Percentiles rank a stretch among this genome's conserved stretches.
Evolutionary conservation across 129 eudicot genomes (phyloP).

Genomic region (Sambucus nigra): DNA sequence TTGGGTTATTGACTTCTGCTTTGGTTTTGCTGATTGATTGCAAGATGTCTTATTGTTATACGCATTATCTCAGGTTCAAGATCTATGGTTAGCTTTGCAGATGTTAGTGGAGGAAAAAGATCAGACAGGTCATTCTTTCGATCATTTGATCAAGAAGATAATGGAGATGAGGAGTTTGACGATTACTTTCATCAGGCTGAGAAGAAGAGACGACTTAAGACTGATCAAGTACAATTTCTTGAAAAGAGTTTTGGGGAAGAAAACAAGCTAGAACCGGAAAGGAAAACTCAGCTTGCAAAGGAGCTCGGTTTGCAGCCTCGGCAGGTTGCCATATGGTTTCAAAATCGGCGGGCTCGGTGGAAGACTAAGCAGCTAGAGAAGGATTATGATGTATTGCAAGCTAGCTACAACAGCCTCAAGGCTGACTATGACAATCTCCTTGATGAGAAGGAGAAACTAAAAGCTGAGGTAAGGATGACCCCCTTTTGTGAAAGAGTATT

Average conservation of each 20-base stretch:
- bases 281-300: slow-evolving; percentile 87
- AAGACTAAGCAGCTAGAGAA: slow-evolving; percentile 70
- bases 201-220: slow-evolving; percentile 73
- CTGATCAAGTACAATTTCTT: slow-evolving; percentile 71
- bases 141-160: slow-evolving; percentile 50
- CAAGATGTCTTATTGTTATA: not conserved
- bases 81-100: slow-evolving; percentile 74
- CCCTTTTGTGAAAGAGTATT: not conserved
- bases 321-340: slow-evolving; percentile 94
- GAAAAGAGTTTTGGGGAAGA: slow-evolving; percentile 70
- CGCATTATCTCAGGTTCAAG: slow-evolving; percentile 43
- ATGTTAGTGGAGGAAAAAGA: slow-evolving; percentile 25
- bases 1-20: not conserved
- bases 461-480: slow-evolving; percentile 44
- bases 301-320: slow-evolving; percentile 93
- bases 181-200: slow-evolving; percentile 80
- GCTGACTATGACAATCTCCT: slow-evolving; percentile 59
- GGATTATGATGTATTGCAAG: slow-evolving; percentile 62
- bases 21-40: not conserved
- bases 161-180: slow-evolving; percentile 66
- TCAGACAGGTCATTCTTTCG: slow-evolving; percentile 30
- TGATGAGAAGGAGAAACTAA: slow-evolving; percentile 60
- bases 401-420: slow-evolving; percentile 61
- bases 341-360: slow-evolving; percentile 90
- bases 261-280: slow-evolving; percentile 88